phyloP scores from a whole-genome alignment of 164 flowering plant genomes.

The Cinnamomum micranthum region DNA sequence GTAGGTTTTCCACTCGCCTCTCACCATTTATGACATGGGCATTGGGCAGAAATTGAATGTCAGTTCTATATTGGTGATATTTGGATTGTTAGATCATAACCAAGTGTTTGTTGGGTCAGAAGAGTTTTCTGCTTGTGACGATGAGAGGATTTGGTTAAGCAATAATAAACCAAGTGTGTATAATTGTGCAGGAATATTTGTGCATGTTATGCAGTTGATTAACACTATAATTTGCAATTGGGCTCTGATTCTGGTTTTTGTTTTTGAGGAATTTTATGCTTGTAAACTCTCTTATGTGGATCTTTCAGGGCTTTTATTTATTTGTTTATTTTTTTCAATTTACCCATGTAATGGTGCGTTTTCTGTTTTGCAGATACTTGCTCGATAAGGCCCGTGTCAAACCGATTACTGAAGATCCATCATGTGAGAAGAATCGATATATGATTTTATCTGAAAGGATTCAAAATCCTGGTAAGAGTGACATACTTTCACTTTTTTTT shows the following conservation, averaged over 20 bases:
- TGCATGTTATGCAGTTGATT: neutral
- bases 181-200: neutral
- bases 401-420: slow-evolving; percentile 84
- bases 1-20: neutral
- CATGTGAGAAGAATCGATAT: slow-evolving; percentile 55
- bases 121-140: neutral
- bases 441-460: slow-evolving; percentile 66
- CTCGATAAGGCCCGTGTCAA: slow-evolving; percentile 62
- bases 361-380: slow-evolving; percentile 49
- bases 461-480: slow-evolving; percentile 53
- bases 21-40: neutral
- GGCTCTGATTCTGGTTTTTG: neutral
- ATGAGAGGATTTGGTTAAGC: neutral
- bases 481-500: neutral
- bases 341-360: neutral
- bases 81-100: neutral
- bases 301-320: too few species aligned
- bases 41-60: neutral
- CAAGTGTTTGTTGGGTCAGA: neutral
- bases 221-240: neutral
- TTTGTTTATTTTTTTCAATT: too few species aligned
- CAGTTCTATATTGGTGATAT: neutral
- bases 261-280: neutral
- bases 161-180: neutral
- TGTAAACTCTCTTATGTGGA: neutral